Base-by-base conservation (phyloP, 2,329 filamentous ascomycete species). In the Xylariomycetidae sp. region DNA sequence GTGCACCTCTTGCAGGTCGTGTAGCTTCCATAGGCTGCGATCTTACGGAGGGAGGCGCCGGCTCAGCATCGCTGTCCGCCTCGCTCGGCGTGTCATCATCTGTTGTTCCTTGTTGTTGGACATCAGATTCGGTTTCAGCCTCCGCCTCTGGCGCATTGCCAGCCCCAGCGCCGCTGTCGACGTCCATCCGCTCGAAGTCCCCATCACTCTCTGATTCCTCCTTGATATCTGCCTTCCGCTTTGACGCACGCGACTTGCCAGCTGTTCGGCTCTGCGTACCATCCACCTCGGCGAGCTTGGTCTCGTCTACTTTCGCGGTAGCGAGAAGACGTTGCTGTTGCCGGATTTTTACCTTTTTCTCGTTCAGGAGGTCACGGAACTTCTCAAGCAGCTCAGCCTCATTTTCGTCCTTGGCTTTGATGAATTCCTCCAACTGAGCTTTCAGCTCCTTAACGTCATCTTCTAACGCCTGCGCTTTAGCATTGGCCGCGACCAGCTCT, bases 261-360 rank as follows among this genome's bases (percentile, higher is more conserved):
- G 48, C 46, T 52, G 55, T 38, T 29, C 26, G 32, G 35, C 42
- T 46, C 31, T 42, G 45, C 20, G 24, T 42, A 8, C 37, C 44
- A 39, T 48, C 42, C 37, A 56, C 42, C 25, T 56, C 54, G 41
- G 54, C 51, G n/a, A 58, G 37, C 34, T 52, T 58, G 28, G 53
- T 49, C 10, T 56, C 49, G 19, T 66, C 61, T 22, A 67, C 53
- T 33, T 70, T 67, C 3, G 65, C 65, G 2, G 61, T 45, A 4
- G 62, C 56, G 16, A 87, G 58, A 14, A 83, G 58, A 24, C 73
- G 70, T 48, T 83, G 78, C 58, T 87, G 82, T 47, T 87, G 74
- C 26, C 84, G 64, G 31, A 89, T 88, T 59, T 85, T 88, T 32
- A 80, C 64, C 58, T 89, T 89, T 63, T 90, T 90, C 54, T 82